phyloP scores from a whole-genome alignment of 1,139 yeast species.

The Pneumocystis jirovecii region DNA sequence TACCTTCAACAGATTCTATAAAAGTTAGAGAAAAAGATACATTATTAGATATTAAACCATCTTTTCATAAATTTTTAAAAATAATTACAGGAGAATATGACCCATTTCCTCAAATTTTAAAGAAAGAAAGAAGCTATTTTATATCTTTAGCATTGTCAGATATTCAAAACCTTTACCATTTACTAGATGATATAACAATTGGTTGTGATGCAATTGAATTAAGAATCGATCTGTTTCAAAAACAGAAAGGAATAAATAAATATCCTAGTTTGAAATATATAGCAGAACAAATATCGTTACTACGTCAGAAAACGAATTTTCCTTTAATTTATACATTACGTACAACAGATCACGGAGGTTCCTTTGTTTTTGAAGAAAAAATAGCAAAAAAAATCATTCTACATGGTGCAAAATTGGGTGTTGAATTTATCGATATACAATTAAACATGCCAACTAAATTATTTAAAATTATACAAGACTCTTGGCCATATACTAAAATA shows the following conservation, averaged over 20 bases:
- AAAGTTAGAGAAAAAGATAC: neutral
- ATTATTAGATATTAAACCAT: conserved; percentile 14
- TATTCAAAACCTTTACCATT: conserved; percentile 24
- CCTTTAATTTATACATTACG: conserved; percentile 77
- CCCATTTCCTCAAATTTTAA: conserved; percentile 24
- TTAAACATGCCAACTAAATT: conserved; percentile 15
- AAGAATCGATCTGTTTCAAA: conserved; percentile 55
- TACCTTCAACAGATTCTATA: conserved; percentile 32
- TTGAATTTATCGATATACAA: conserved; percentile 39
- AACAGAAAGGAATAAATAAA: conserved; percentile 25
- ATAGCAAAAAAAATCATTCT: conserved; percentile 38
- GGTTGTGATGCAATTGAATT: conserved; percentile 78
- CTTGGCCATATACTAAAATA: conserved; percentile 46
- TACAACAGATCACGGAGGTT: conserved; percentile 69
- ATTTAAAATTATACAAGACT: conserved; percentile 5
- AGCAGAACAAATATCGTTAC: conserved; percentile 54
- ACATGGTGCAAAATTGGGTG: conserved; percentile 52
- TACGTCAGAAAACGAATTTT: conserved; percentile 48
- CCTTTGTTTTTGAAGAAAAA: conserved; percentile 40
- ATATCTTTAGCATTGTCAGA: conserved; percentile 54
- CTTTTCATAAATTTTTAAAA: conserved; percentile 44
- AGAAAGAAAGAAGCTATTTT: conserved; percentile 48
- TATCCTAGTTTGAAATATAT: conserved; percentile 34
- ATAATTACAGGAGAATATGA: conserved; percentile 48
- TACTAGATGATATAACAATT: conserved; percentile 37